A percentile compares a stretch with the other conserved stretches of the same genome.
phyloP scores from a whole-genome alignment of 2,329 filamentous ascomycete genomes.

The Pseudogymnoascus sp. region DNA sequence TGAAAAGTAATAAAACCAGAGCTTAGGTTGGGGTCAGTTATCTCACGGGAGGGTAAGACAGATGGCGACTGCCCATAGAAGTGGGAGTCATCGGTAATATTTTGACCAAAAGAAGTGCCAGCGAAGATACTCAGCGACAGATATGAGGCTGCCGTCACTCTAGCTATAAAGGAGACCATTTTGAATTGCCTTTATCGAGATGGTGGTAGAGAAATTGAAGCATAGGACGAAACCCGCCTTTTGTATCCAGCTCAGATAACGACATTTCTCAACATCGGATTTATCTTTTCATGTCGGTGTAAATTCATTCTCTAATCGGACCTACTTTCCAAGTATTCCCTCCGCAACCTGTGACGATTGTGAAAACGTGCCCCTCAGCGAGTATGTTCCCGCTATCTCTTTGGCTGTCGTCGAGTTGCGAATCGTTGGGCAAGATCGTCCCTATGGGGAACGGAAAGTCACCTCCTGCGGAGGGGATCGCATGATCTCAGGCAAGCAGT shows the following conservation, averaged over 20 bases:
- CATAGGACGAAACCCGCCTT: background rate
- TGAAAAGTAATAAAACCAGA: background rate
- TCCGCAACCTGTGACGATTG: background rate
- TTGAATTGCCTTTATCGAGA: background rate
- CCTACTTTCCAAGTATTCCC: background rate
- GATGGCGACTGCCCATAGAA: constrained; percentile 36
- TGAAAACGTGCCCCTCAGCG: background rate
- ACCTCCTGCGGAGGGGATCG: background rate
- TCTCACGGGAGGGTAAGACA: constrained; percentile 33
- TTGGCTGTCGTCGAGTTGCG: background rate
- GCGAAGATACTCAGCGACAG: background rate
- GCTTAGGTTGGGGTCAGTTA: background rate
- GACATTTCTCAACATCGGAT: background rate
- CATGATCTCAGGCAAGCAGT: background rate
- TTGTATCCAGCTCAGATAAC: background rate
- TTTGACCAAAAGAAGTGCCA: constrained; percentile 17
- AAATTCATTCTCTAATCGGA: background rate
- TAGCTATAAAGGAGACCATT: background rate
- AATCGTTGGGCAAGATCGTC: background rate
- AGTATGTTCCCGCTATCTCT: background rate
- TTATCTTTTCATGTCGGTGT: background rate
- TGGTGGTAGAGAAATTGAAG: background rate
- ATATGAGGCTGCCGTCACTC: background rate
- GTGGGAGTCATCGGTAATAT: constrained; percentile 29
- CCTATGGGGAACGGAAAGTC: background rate